Base-by-base conservation (phyloP, 352 stramenopile species). In the Pythium aphanidermatum region DNA sequence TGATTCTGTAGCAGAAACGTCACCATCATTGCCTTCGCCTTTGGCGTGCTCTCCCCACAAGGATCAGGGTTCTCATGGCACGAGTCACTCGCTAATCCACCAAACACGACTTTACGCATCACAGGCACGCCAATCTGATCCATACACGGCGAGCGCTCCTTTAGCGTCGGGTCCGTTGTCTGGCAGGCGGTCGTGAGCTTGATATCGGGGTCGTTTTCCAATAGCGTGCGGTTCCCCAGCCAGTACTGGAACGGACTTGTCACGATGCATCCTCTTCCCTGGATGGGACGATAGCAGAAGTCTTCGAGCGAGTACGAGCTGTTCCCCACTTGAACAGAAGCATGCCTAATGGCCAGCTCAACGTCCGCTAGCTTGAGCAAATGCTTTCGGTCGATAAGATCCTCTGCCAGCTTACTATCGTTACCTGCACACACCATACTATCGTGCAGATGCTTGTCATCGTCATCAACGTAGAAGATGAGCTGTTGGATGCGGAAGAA, bases 51-150 rank as follows among this genome's bases (percentile, higher is more conserved):
- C 29, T 90, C 83, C 20, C 83, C 86, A 50, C 86, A 96, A 14
- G 86, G 82, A 41, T 95, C 86, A 0, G 79, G 81, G 30, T 88
- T 93, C 39, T 64, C 55, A 24, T 92, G 74, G 48, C 80, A 92
- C 0, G 65, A 44, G 31, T 92, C 77, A 4, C 55, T 57, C 2
- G 63, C 44, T 13, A 95, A 41, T 0, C 82, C 84, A 7, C 86
- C 86, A 59, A 96, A 94, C 8, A 96, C 83, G 10, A 96, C 86
- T 39, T 83, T 77, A 30, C 73, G 68, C 79, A 95, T 95, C 5
- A 95, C 86, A 2, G 86, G 84, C 7, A 93, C 65, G n/a, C 86
- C 86, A 43, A 91, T 96, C 57, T 89, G 62, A 49, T 96, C 85
- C 76, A 96, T 90, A 26, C 85, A 96, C 6, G 83, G 82, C 7